These are phyloP conservation scores for Begonia fuchsioides DNA, from an alignment of 306 rosid genomes.

Conservation along the genomic window DNA sequence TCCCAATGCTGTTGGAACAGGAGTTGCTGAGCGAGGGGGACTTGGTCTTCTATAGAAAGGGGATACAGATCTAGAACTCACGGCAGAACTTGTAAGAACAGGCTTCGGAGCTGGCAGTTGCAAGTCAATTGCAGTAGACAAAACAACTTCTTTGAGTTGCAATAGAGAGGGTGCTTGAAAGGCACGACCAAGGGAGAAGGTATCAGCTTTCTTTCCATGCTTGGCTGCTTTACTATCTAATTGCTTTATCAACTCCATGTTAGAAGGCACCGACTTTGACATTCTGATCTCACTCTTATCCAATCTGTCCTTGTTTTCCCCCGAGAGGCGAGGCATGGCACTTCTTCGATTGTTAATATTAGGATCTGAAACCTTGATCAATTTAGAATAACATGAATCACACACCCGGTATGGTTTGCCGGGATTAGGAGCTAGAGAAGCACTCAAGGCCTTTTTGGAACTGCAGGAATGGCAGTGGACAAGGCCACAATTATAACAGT, in stretches of 20 bases:
- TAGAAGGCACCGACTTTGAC: constrained; percentile 72
- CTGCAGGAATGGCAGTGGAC: constrained; percentile 91
- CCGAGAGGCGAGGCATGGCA: constrained; percentile 66
- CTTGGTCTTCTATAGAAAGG: constrained; percentile 85
- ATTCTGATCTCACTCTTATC: constrained; percentile 70
- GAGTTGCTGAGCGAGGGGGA: constrained; percentile 94
- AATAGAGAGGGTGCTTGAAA: constrained; percentile 60
- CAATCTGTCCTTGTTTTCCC: constrained; percentile 86
- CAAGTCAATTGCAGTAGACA: constrained; percentile 57
- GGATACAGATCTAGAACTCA: constrained; percentile 74
- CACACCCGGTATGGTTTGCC: constrained; percentile 95
- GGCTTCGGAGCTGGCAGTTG: constrained; percentile 63
- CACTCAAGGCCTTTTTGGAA: constrained; percentile 71
- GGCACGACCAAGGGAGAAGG: constrained; percentile 62
- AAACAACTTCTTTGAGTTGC: constrained; percentile 72
- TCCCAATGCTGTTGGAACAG: constrained; percentile 84
- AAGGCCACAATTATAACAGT: constrained; percentile 96
- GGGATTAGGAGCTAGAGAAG: constrained; percentile 91
- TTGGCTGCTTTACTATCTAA: constrained; percentile 88
- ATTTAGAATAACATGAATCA: constrained; percentile 67
- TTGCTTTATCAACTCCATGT: constrained; percentile 90
- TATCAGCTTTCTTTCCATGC: constrained; percentile 84
- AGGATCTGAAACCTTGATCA: constrained; percentile 55
- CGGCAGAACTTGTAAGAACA: constrained; percentile 52
- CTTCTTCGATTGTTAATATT: constrained; percentile 42